phyloP scores from a whole-genome alignment of 1,284 basidiomycete genomes.

The Singerocomus inundabilis region DNA sequence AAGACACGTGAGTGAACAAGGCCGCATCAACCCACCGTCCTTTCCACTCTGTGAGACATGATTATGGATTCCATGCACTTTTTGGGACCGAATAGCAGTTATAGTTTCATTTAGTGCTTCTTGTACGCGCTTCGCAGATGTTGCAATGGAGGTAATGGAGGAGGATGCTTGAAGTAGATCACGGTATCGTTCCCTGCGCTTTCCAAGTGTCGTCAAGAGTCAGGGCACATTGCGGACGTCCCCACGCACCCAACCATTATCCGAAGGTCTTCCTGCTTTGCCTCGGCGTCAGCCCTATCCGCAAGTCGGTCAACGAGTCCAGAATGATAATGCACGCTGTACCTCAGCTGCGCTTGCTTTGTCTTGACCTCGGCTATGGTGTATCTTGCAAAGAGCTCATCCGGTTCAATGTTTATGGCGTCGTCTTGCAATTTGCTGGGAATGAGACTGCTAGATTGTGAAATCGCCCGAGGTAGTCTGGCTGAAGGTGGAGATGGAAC shows the following conservation, averaged over 20 bases:
- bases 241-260: constrained; percentile 91
- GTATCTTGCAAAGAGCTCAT: constrained; percentile 76
- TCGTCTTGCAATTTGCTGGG: constrained; percentile 22
- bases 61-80: constrained; percentile 43
- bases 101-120: constrained; percentile 61
- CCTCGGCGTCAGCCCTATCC: constrained; percentile 77
- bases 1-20: constrained; percentile 1
- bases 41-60: constrained; percentile 41
- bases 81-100: constrained; percentile 48
- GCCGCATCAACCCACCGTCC: constrained; percentile 42
- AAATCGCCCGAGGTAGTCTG: constrained; percentile 16
- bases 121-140: constrained; percentile 62
- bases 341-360: constrained; percentile 75
- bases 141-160: constrained; percentile 76
- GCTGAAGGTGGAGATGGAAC: constrained; percentile 5
- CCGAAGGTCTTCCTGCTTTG: constrained; percentile 88
- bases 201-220: constrained; percentile 45
- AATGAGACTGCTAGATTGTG: constrained; percentile 17
- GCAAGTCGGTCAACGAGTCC: constrained; percentile 4
- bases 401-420: constrained; percentile 55
- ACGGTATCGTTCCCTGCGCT: constrained; percentile 88
- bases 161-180: constrained; percentile 90
- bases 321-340: constrained; percentile 4
- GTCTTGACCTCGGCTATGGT: constrained; percentile 74
- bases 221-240: constrained; percentile 1